Evolutionary conservation across 2,329 filamentous ascomycete genomes (phyloP), one percentile per base, ranked within the genome.

Genomic region (Alternaria sp.): DNA sequence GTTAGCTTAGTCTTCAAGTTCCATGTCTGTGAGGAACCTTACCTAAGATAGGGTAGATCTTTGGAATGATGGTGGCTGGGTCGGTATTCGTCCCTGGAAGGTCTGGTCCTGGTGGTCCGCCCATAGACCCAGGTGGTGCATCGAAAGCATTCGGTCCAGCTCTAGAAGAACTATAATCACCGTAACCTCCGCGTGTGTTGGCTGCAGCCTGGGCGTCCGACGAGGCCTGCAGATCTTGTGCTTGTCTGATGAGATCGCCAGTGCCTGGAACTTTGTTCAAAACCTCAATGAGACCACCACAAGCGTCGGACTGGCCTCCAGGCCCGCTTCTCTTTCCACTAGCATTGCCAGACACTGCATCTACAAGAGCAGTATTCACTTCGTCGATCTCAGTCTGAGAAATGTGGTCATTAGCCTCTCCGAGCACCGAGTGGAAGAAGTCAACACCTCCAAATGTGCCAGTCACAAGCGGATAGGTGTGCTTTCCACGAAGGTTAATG

Each of bases 1-100:
- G 29, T 46, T 23, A 46, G 44, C 29, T 34, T 8, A 1, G 1
- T 1, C 5, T 4, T 5, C 7, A 8, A 5, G 3, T 7, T 14
- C 34, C 13, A 13, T 4, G 29, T 34, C 24, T 11, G 6, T 8
- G 21, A 34, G 1, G 3, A 0, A 13, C 0, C 44, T 26, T 46
- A 46, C 44, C 44, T 0, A 99, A 85, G 60, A 99, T 97, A 0
- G 95, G 95, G 72, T 98, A 98, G 65, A 99, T 97, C 79, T 96
- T 80, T 0, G 75, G 73, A 34, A 82, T 77, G 24, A 80, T 72
- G 24, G 73, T 77, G 23, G 79, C 72, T 2, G 80, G 80, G 54
- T 97, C 93, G 59, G 96, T 91, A 69, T 87, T 90, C 83, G 93
- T 91, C 5, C 90, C 92, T 21, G 90, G 90, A 9, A 93, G 86